Conservation (phyloP, 2,329 filamentous ascomycete genomes). For the Pleurostoma richardsiae region DNA sequence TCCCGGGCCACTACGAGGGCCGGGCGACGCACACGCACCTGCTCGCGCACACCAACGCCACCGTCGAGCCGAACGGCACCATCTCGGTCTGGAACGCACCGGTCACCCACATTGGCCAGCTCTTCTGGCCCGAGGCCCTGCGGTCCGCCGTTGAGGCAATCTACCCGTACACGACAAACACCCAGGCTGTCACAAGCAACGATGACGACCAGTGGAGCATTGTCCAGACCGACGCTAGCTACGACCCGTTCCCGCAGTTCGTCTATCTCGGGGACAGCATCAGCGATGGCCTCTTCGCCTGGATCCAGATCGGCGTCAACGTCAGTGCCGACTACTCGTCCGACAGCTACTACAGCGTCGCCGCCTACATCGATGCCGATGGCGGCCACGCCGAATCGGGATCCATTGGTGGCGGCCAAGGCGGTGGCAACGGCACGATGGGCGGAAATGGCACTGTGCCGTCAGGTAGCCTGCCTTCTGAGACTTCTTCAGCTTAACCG, state of each 20-base stretch:
- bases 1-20: constrained; percentile 9
- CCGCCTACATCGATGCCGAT: constrained; percentile 5
- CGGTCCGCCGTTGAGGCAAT: constrained; percentile 20
- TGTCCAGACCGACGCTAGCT: constrained; percentile 17
- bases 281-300: constrained; percentile 39
- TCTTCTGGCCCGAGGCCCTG: constrained; percentile 23
- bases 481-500: not conserved
- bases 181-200: constrained; percentile 19
- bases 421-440: constrained; percentile 3
- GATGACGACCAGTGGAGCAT: constrained; percentile 25
- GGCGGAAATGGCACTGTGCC: not conserved
- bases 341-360: constrained; percentile 8
- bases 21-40: constrained; percentile 10
- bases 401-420: not conserved
- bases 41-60: constrained; percentile 20
- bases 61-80: constrained; percentile 20
- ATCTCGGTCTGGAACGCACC: constrained; percentile 16
- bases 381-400: constrained; percentile 7
- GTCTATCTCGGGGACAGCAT: constrained; percentile 44
- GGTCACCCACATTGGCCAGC: constrained; percentile 24
- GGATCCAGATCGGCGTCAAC: constrained; percentile 43
- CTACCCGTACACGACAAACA: constrained; percentile 21
- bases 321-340: constrained; percentile 21
- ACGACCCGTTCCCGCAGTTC: constrained; percentile 46
- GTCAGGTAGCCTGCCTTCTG: not conserved